Base-by-base conservation (phyloP, 441 rosid species). In the Bocquillonia castaneifolia region DNA sequence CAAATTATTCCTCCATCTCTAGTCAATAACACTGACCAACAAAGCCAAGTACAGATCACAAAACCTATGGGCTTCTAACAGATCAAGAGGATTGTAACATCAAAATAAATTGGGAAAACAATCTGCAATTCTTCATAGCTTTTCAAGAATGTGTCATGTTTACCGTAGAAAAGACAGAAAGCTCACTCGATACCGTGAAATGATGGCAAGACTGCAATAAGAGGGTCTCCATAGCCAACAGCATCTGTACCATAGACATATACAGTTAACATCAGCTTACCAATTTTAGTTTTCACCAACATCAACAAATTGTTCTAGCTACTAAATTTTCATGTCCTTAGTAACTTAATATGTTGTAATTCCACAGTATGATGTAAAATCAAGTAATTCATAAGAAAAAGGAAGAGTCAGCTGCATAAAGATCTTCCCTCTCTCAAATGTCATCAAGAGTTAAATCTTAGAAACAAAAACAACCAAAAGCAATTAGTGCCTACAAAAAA, bases 191-290 rank as follows among this genome's bases (percentile, higher is more conserved):
- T 91, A 66, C 76, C 84, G 50, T 78, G 92, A 66, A 93, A 93
- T 23, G 97, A 89, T 59, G 97, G 94, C 79, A 93, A 70, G 72
- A 91, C 86, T 4, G 98, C 98, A 6, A 93, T 79, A 3, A 93
- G 84, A 53, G 94, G 90, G 70, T 91, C 97, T 64, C 96, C 97
- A 47, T 81, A 93, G 25, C 97, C 97, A 67, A 91, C 87, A 2
- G 85, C 77, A 52, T 88, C 98, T 93, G 93, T 59, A 55, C 10
- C 63, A 74, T n/a, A 32, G 51, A 65, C 52, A 44, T 32, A 28
- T 17, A 51, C 40, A 23, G 36, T 10, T 31, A 58, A 23, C 1
- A 69, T 48, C 57, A 47, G 37, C 25, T 44, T 13, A 47, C 12
- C n/a, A 64, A 37, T 47, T 47, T 44, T 20, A 5, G 26, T 10